Evolutionary conservation across 352 stramenopile species (phyloP).

Genomic region (Pseudoperonospora humuli): DNA sequence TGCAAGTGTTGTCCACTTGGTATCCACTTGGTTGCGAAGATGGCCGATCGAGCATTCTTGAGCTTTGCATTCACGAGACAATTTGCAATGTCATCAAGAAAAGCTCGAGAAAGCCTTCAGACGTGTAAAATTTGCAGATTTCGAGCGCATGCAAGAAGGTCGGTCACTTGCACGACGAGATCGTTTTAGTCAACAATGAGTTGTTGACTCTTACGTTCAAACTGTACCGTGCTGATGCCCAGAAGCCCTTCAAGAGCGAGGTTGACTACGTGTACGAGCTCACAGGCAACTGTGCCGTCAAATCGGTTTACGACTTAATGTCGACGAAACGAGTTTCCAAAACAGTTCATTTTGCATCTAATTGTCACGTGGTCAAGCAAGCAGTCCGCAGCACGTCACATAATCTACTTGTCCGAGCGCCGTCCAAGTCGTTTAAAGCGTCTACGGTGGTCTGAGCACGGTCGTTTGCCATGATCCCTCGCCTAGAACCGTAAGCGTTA

Average conservation of each 20-base stretch:
- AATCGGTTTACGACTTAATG: no score
- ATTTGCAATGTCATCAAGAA: constrained; percentile 4
- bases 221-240: no score
- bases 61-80: no score
- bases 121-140: constrained; percentile 77
- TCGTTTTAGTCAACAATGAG: constrained; percentile 91
- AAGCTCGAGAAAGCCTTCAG: constrained; percentile 48
- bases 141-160: constrained; percentile 90
- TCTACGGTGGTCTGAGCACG: constrained; percentile 43
- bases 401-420: constrained; percentile 8
- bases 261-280: no score
- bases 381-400: not conserved
- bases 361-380: constrained; percentile 10
- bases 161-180: constrained; percentile 87
- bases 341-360: constrained; percentile 34
- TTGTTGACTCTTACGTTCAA: no score
- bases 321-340: no score
- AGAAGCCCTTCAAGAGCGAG: no score
- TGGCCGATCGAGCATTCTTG: no score
- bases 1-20: no score
- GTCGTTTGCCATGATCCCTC: constrained; percentile 45
- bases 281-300: no score
- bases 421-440: constrained; percentile 38
- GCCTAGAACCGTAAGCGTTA: constrained; percentile 11
- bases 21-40: no score